Base-by-base conservation (phyloP, 2,329 filamentous ascomycete genomes). In the Aschersonia sp. region DNA sequence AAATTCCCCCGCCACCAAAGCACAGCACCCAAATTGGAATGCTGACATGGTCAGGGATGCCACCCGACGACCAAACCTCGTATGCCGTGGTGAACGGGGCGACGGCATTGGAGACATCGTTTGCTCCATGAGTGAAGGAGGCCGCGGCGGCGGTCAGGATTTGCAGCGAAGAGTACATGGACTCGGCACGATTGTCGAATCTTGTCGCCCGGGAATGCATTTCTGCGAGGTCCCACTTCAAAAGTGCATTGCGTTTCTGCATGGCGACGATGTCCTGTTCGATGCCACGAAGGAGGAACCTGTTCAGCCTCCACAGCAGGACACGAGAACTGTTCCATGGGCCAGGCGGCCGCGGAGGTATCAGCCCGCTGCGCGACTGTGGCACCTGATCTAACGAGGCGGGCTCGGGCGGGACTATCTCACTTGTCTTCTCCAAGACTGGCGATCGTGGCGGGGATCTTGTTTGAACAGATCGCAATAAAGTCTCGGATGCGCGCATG, bases 61-160 rank as follows among this genome's bases (percentile, higher is more conserved):
- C 54, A 10, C 73, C 73, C 1, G 61, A 64, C 4, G 58, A 56
- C 67, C 71, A 78, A 35, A 73, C 68, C 9, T 67, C 60, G 59
- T 73, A 77, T 45, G 74, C 72, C 20, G 72, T 73, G 9, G 72
- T 66, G 56, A 72, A 74, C 2, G 73, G 73, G 30, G 70, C 70
- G 45, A 72, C 66, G 40, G 70, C 67, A 56, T 77, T 77, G 48
- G 69, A 65, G 29, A 77, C 72, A 52, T 78, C 74, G 58, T 77
- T 77, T 48, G 72, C 71, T 49, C 74, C 74, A 61, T 78, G 74
- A 2, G 73, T 72, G 52, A 77, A 76, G 5, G 71, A 74, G 12
- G 73, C 72, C 28, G 73, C 73, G 51, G 71, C 72, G 9, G 74
- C 73, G n/a, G 72, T 71, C 9, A 71, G 52, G 47, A 74, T 59